Base-by-base conservation (phyloP, 495 filamentous ascomycete genomes). In the Aspergillus kassunensis region DNA sequence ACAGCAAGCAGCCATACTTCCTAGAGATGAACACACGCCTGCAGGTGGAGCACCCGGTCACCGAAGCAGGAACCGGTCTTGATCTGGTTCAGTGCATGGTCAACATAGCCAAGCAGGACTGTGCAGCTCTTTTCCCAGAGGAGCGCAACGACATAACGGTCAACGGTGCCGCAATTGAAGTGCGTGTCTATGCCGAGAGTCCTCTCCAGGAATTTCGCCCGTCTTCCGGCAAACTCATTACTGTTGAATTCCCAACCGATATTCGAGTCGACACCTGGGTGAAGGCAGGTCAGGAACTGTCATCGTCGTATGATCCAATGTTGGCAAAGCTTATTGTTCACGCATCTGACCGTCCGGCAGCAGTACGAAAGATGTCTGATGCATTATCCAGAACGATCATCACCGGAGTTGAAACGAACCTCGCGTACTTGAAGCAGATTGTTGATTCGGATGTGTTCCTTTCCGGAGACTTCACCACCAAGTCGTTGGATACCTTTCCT, bases 31-130 rank as follows among this genome's bases (percentile, higher is more conserved):
- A 86, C 56, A 83, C 82, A 0, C 67, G 82, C 30, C 63, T 85
- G n/a, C 83, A 86, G 55, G 83, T 86, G 19, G 83, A 86, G 61
- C 83, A 85, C 60, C 76, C 75, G 12, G 78, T 84, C 49, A 84
- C 83, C 3, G 82, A 86, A 56, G 54, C 79, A 6, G 79, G 77
- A 51, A 80, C 79, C 52, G 68, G 61, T 19, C 62, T 85, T 15
- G 83, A 85, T 49, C 60, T 85, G 6, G 82, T 85, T 1, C 61
- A 72, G n/a, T 60, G 78, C 23, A 80, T 79, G 78, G 57, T 80
- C 8, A 58, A 63, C 55, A 76, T 80, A 63, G 78, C 78, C 29
- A 74, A 77, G 19, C 24, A 43, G 12, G 52, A 54, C 6, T 58
- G 64, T 59, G 43, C 56, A 71, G 49, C 47, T 11, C 35, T 46